Evolutionary conservation across 176 grass and related monocot genomes (phyloP), one percentile per base, ranked within the genome.

Genomic region (Rhynchospora tenuis): DNA sequence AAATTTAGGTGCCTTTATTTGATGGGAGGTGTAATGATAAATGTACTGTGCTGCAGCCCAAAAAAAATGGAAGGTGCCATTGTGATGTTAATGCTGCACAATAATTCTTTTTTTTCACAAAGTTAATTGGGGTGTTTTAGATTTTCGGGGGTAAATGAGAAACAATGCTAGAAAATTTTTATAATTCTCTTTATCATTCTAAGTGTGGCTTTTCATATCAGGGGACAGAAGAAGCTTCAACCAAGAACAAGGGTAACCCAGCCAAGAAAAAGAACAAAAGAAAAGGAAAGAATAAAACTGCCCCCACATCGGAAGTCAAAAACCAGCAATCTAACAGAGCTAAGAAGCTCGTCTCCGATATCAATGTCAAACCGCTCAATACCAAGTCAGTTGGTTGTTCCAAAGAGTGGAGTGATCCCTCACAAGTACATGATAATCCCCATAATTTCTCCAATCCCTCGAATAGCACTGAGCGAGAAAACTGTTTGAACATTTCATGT

Each of bases 211-310:
- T 20, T n/a, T 89, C 59, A 83, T 86, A 64, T 82, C 64, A 95
- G 93, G 92, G 87, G 81, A 84, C 86, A 84, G 20, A 62, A 84
- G 77, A 83, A 26, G 59, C 50, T 22, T 85, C 83, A 55, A 66
- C 44, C 50, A 87, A 94, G 31, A 76, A 79, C 84, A 98, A 86
- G 75, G 87, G 68, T 83, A 77, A 83, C 19, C 76, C 81, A 63
- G 83, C 72, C 80, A 98, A 95, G 88, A 95, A 91, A 81, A 98
- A 90, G 89, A 91, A 84, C 80, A 91, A 88, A 80, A 85, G 89
- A 65, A 98, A 90, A 93, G 93, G 87, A 79, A 98, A 91, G 84
- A 82, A 82, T 83, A 98, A 93, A 91, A 47, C 58, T 55, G 70
- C 86, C 78, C 54, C 75, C 80, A 87, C 69, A 33, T 64, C 23